A percentile compares a stretch with the other conserved stretches of the same genome.
These are phyloP conservation scores for Jatropha multifida DNA, from an alignment of 441 rosid species.

Conservation along the genomic window DNA sequence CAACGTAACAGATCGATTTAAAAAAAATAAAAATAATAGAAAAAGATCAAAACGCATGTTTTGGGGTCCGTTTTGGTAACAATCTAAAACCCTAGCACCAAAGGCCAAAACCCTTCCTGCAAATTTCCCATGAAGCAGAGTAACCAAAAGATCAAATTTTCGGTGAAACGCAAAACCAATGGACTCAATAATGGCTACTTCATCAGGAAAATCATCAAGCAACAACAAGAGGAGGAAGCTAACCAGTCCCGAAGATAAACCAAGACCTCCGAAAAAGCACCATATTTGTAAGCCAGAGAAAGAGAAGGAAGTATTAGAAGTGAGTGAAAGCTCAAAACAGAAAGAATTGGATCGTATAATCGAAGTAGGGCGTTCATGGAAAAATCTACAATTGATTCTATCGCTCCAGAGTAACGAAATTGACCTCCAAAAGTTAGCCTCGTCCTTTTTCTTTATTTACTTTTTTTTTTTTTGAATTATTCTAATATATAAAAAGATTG, in stretches of 20 bases:
- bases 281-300: slow-evolving; percentile 33
- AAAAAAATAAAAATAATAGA: too few relatives aligned
- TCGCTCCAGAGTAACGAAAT: slow-evolving; percentile 50
- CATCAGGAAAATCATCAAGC: slow-evolving; percentile 19
- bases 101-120: slow-evolving; percentile 2
- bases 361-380: slow-evolving; percentile 58
- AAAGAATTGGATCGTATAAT: slow-evolving; percentile 19
- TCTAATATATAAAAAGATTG: not conserved
- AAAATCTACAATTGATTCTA: slow-evolving; percentile 68
- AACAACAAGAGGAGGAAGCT: slow-evolving; percentile 46
- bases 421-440: slow-evolving; percentile 55
- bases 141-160: not conserved
- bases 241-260: slow-evolving; percentile 24
- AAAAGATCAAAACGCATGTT: not conserved
- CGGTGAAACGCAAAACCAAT: not conserved
- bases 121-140: not conserved
- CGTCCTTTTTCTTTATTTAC: not conserved
- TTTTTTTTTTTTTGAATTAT: slow-evolving; percentile 15
- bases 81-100: slow-evolving; percentile 4
- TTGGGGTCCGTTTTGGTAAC: not conserved
- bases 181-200: slow-evolving; percentile 33
- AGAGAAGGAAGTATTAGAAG: slow-evolving; percentile 16
- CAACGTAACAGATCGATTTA: too few relatives aligned
- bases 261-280: slow-evolving; percentile 26
- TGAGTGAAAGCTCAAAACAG: slow-evolving; percentile 17